Evolutionary conservation across 148 eudicot species (phyloP).

Genomic region (Hydrangea macrophylla): DNA sequence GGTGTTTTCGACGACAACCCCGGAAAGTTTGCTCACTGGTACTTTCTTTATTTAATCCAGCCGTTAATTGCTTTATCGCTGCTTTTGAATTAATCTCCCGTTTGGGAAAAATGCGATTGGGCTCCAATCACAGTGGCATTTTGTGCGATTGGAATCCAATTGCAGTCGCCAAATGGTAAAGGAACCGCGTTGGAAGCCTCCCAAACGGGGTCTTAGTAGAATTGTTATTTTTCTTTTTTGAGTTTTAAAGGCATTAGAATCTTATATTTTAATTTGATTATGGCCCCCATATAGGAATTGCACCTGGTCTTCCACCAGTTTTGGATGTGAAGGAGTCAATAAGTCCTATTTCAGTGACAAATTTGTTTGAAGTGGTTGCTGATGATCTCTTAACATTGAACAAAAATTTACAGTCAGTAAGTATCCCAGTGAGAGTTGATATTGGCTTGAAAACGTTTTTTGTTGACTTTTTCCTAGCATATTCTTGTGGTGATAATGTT

Average conservation of each 20-base stretch:
- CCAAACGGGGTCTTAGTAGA: background rate
- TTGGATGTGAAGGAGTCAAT: slow-evolving; percentile 44
- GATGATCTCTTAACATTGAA: slow-evolving; percentile 70
- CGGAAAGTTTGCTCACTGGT: slow-evolving; percentile 69
- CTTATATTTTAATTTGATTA: background rate
- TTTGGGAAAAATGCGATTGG: background rate
- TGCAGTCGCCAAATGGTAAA: too few relatives aligned
- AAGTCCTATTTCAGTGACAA: slow-evolving; percentile 36
- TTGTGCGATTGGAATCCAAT: background rate
- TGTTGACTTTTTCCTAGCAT: background rate
- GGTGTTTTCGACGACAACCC: slow-evolving; percentile 56
- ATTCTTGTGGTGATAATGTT: background rate
- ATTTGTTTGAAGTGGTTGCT: slow-evolving; percentile 77
- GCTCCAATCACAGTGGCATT: too few relatives aligned
- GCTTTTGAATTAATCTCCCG: slow-evolving; percentile 3
- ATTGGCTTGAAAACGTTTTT: slow-evolving; percentile 6
- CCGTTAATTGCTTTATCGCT: background rate
- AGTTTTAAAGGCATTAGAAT: background rate
- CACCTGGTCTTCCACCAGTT: slow-evolving; percentile 46
- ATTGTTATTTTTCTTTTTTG: background rate
- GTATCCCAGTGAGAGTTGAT: slow-evolving; percentile 7
- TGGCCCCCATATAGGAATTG: slow-evolving; percentile 31
- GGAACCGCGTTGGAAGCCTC: too few relatives aligned
- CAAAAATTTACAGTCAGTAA: slow-evolving; percentile 77
- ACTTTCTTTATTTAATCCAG: background rate